Percentiles rank a stretch among this genome's conserved stretches.
phyloP scores from a whole-genome alignment of 1,284 basidiomycete species.

The Sanguinoderma infundibulare region DNA sequence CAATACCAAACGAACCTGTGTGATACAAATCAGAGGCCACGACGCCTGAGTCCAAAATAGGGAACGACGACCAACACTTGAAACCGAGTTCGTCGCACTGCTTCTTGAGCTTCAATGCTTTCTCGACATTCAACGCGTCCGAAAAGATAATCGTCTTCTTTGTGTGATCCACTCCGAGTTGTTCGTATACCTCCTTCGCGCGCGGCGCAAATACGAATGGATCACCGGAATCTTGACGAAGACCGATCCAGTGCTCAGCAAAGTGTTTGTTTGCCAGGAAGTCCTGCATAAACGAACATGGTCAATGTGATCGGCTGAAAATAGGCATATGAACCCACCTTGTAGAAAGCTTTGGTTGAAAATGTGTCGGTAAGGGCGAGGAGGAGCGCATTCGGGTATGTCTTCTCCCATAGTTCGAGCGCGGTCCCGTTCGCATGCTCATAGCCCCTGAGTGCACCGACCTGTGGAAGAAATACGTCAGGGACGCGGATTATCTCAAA shows the following conservation, averaged over 20 bases:
- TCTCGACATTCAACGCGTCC: constrained; percentile 78
- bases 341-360: constrained; percentile 83
- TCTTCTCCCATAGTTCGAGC: constrained; percentile 84
- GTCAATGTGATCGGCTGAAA: background rate
- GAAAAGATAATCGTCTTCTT: constrained; percentile 84
- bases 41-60: background rate
- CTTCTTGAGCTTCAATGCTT: constrained; percentile 69
- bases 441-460: constrained; percentile 86
- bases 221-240: constrained; percentile 94
- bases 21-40: background rate
- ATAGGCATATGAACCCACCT: constrained; percentile 43
- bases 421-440: constrained; percentile 74
- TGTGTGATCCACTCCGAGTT: constrained; percentile 65
- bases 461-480: constrained; percentile 40
- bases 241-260: constrained; percentile 74
- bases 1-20: constrained; percentile 86
- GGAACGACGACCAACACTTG: constrained; percentile 55
- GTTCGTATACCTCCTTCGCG: constrained; percentile 73
- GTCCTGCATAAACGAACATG: constrained; percentile 45
- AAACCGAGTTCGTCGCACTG: constrained; percentile 80
- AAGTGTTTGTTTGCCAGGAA: constrained; percentile 63
- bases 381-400: constrained; percentile 62
- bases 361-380: constrained; percentile 94
- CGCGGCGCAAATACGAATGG: constrained; percentile 77
- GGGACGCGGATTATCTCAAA: background rate